phyloP scores from a whole-genome alignment of 73 alveolate species.

The Urostyla sp. region DNA sequence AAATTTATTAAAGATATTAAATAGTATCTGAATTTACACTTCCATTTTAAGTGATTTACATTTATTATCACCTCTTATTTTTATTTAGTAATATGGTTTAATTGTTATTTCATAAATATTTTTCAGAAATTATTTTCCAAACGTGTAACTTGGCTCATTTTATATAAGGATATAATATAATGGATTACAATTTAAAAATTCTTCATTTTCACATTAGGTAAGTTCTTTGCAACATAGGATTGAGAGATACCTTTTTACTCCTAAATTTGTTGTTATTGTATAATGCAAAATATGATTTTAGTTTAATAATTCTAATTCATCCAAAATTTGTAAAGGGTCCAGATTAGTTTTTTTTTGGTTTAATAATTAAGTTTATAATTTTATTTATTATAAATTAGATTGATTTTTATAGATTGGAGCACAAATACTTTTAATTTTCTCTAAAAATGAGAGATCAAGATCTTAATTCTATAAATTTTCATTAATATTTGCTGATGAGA shows the following conservation, averaged over 20 bases:
- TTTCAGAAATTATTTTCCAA: not conserved
- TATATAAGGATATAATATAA: constrained; percentile 11
- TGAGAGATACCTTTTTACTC: constrained; percentile 31
- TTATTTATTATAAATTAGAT: too few species aligned
- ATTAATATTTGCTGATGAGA: too few species aligned
- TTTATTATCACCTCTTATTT: not conserved
- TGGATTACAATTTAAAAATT: not conserved
- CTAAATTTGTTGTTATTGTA: constrained; percentile 28
- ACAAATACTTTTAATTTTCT: too few species aligned
- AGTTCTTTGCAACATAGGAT: constrained; percentile 15
- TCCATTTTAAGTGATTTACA: constrained; percentile 29
- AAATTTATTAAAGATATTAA: not conserved
- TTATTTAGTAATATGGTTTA: constrained; percentile 29
- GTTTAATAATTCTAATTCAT: constrained; percentile 1
- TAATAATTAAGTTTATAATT: too few species aligned
- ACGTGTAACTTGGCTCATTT: constrained; percentile 16
- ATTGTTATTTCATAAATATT: constrained; percentile 10
- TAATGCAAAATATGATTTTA: not conserved
- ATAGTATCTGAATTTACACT: not conserved
- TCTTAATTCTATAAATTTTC: too few species aligned
- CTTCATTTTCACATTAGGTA: not conserved
- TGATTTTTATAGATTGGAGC: too few species aligned
- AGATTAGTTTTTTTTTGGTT: too few species aligned
- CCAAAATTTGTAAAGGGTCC: too few species aligned
- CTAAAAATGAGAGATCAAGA: too few species aligned